Conservation (phyloP, 371 early-diverging fungal genomes). For the Lichtheimia hyalospora region DNA sequence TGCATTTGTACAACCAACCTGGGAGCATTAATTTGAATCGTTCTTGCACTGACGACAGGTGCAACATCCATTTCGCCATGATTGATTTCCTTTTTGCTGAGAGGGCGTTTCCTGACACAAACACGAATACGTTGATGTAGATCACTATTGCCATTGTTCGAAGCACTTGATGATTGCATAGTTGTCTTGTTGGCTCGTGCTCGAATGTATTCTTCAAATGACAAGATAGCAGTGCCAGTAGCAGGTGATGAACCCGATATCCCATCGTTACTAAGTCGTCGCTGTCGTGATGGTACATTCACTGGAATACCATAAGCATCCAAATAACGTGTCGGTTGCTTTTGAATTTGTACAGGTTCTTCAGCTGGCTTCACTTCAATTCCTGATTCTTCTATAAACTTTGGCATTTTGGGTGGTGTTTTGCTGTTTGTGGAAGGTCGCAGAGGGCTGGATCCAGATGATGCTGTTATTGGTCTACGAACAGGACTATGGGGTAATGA, state of each 20-base stretch:
- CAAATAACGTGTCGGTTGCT: conserved; percentile 11
- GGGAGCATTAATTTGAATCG: conserved; percentile 85
- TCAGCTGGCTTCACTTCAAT: conserved; percentile 5
- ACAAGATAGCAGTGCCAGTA: conserved; percentile 4
- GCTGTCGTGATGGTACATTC: conserved; percentile 6
- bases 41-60: conserved; percentile 59
- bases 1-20: conserved; percentile 61
- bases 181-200: not conserved
- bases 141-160: conserved; percentile 23
- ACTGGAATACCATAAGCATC: conserved; percentile 25
- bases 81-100: conserved; percentile 79
- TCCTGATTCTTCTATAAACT: conserved; percentile 16
- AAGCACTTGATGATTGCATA: not conserved
- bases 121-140: conserved; percentile 87
- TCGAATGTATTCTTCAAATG: conserved; percentile 19
- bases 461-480: no score
- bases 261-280: conserved; percentile 8
- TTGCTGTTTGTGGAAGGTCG: not conserved
- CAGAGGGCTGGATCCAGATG: not conserved
- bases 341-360: conserved; percentile 10
- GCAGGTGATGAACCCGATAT: not conserved
- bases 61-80: conserved; percentile 85
- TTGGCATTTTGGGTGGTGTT: conserved; percentile 16
- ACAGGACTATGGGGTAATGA: not conserved
- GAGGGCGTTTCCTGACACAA: conserved; percentile 95